Evolutionary conservation across 2,329 filamentous ascomycete genomes (phyloP).

Genomic region (Penicillium sp.): DNA sequence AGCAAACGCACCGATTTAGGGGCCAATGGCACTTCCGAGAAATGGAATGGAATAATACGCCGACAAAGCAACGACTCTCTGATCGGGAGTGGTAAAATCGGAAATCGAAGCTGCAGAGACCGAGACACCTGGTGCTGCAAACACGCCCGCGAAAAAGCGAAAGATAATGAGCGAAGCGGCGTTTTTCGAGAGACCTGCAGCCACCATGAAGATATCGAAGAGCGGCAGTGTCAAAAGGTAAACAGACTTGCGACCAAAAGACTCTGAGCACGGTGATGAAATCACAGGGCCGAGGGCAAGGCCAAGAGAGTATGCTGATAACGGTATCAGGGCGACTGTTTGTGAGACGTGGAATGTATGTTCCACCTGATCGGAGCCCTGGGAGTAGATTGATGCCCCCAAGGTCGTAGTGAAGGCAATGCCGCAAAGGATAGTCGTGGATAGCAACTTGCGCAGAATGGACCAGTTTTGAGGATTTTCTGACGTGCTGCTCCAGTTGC

Average conservation of each 20-base stretch:
- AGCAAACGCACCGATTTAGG: neutral
- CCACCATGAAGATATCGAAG: neutral
- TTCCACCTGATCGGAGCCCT: neutral
- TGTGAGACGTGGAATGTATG: neutral
- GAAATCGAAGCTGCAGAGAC: neutral
- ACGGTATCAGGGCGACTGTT: neutral
- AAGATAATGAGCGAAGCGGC: slow-evolving; percentile 25
- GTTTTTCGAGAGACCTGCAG: neutral
- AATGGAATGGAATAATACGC: neutral
- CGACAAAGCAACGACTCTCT: neutral
- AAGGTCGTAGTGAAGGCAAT: neutral
- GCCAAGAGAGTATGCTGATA: neutral
- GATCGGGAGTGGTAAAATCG: neutral
- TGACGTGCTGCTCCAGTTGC: neutral
- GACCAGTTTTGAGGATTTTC: neutral
- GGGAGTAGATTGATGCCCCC: neutral
- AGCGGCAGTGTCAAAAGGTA: slow-evolving; percentile 11
- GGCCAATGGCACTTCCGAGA: neutral
- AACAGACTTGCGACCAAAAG: slow-evolving; percentile 19
- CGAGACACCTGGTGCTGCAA: slow-evolving; percentile 16
- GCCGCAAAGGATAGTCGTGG: neutral
- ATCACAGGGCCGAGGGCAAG: slow-evolving; percentile 17
- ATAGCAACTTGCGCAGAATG: neutral
- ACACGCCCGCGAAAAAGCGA: slow-evolving; percentile 23
- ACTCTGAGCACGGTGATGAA: slow-evolving; percentile 20